Base-by-base conservation (phyloP, 179 eudicot species). In the Corrigiola litoralis region DNA sequence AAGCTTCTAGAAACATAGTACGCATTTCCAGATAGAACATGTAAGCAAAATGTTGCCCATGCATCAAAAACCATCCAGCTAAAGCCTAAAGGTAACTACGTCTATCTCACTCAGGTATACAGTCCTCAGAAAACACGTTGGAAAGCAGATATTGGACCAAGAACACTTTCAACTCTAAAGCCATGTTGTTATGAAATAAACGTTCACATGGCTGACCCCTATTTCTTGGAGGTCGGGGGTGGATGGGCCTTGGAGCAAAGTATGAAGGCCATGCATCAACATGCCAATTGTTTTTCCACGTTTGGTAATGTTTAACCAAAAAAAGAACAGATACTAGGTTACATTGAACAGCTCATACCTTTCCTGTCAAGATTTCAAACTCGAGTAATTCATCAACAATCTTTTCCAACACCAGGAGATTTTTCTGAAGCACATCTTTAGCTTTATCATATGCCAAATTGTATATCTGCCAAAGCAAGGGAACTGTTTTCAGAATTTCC, bases 391-490 rank as follows among this genome's bases (percentile, higher is more conserved):
- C 90, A 63, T 87, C 89, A 38, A 89, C 98, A 61, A 87, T 82
- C 66, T 80, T 87, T 58, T 84, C 91, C 62, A 92, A 85, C 58
- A 76, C 91, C 37, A 12, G 23, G 51, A 67, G 83, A 71, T 92
- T 92, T 61, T 73, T 82, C 80, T 73, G 82, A 63, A 92, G 96
- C 81, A 92, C 81, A 55, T 66, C 72, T 66, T 73, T 80, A 64
- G 98, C 98, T 76, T 76, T 92, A 61, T 89, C 96, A 77, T 83
- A 85, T 34, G 95, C 98, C 62, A 89, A 72, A 71, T 83, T 59
- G 70, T 72, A 92, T 31, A 89, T 77, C 98, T 91, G 87, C 58
- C 61, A 69, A 50, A 50, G 25, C 25, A 32, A 61, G 45, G 61
- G 34, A 48, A 42, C 32, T 18, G 40, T n/a, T 50, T 38, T 54